phyloP scores from a whole-genome alignment of 2,329 filamentous ascomycete genomes.

The Sclerotinia borealis region DNA sequence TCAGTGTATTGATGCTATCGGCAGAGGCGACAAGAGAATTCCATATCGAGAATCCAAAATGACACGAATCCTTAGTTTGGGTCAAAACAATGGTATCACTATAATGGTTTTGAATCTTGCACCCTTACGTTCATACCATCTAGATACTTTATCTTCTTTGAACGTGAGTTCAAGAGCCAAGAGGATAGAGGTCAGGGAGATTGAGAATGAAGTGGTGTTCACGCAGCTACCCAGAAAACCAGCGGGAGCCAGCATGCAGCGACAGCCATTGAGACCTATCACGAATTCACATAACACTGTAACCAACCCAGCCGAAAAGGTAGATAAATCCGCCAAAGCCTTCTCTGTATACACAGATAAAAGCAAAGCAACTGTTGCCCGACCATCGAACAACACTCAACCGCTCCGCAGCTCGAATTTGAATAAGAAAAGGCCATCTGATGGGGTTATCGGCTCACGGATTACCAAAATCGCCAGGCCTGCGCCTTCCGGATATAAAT shows the following conservation, averaged over 20 bases:
- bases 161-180: conserved; percentile 95
- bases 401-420: conserved; percentile 32
- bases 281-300: conserved; percentile 70
- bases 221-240: conserved; percentile 61
- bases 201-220: conserved; percentile 91
- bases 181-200: conserved; percentile 90
- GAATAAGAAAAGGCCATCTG: conserved; percentile 32
- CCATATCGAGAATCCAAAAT: conserved; percentile 92
- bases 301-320: conserved; percentile 50
- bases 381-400: conserved; percentile 24
- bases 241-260: conserved; percentile 41
- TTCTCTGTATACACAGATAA: conserved; percentile 86
- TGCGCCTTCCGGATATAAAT: conserved; percentile 23
- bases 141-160: conserved; percentile 87
- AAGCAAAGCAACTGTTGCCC: conserved; percentile 40
- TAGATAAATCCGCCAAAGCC: conserved; percentile 71
- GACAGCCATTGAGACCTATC: conserved; percentile 76
- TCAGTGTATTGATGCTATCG: conserved; percentile 93
- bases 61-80: conserved; percentile 86
- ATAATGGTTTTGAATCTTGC: conserved; percentile 96
- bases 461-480: conserved; percentile 44
- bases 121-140: conserved; percentile 83
- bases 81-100: conserved; percentile 91
- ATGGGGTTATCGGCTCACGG: conserved; percentile 32
- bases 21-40: conserved; percentile 66